These are phyloP conservation scores for Pseudocercospora musae DNA, from an alignment of 2,329 filamentous ascomycete genomes.

Conservation along the genomic window DNA sequence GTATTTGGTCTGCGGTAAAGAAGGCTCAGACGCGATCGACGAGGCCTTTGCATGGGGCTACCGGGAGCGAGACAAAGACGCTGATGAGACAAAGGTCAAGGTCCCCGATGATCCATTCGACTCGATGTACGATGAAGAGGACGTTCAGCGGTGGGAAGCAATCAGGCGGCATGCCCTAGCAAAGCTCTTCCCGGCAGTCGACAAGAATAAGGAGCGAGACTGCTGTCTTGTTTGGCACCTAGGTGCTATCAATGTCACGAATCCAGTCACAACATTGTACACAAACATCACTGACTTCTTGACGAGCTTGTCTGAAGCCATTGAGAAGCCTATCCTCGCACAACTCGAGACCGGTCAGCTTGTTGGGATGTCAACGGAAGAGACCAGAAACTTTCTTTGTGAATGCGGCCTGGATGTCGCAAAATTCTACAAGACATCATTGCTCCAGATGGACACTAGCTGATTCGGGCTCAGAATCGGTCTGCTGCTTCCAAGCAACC, in stretches of 20 bases:
- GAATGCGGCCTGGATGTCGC: constrained; percentile 23
- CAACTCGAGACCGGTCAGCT: constrained; percentile 52
- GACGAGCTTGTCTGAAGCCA: constrained; percentile 40
- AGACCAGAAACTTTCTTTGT: constrained; percentile 39
- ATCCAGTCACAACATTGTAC: constrained; percentile 41
- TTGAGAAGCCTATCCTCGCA: constrained; percentile 48
- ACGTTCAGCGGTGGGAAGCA: constrained; percentile 36
- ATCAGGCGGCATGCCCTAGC: constrained; percentile 37
- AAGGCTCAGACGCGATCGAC: constrained; percentile 38
- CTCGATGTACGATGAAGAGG: constrained; percentile 30
- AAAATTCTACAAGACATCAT: constrained; percentile 2
- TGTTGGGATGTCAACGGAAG: constrained; percentile 36
- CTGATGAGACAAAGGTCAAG: constrained; percentile 22
- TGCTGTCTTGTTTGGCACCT: constrained; percentile 29
- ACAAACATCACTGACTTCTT: constrained; percentile 42
- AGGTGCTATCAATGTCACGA: constrained; percentile 26
- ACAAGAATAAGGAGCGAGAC: neutral
- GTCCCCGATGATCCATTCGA: constrained; percentile 10
- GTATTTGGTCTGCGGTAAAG: constrained; percentile 40
- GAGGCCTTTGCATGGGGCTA: constrained; percentile 48
- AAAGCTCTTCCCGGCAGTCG: constrained; percentile 20
- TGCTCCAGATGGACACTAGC: neutral
- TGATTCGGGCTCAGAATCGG: neutral
- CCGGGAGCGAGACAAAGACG: constrained; percentile 24
- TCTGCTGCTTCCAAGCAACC: neutral